Evolutionary conservation across 1,284 basidiomycete genomes (phyloP).

Genomic region (Chiua sp.): DNA sequence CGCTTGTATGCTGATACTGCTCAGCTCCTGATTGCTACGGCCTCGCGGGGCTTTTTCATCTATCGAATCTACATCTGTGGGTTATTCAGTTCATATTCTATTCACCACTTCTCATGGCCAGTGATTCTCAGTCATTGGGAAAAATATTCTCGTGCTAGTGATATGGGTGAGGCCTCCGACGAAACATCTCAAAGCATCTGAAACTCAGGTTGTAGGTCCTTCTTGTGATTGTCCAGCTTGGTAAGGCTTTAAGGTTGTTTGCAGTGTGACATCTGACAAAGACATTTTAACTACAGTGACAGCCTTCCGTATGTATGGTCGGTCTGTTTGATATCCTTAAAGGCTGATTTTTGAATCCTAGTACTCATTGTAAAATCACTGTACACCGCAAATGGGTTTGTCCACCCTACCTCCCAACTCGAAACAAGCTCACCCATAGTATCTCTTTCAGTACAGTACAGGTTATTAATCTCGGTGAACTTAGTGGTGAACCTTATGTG

Average conservation of each 20-base stretch:
- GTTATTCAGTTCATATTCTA: not conserved
- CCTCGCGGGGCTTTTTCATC: not conserved
- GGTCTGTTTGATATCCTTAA: not conserved
- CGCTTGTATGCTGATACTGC: not conserved
- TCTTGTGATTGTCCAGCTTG: conserved; percentile 1
- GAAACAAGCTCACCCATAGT: not conserved
- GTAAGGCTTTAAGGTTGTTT: not conserved
- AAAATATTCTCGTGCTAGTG: not conserved
- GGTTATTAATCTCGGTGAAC: not conserved
- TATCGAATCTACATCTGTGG: conserved; percentile 1
- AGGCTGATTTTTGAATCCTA: not conserved
- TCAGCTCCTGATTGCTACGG: not conserved
- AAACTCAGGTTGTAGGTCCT: conserved; percentile 3
- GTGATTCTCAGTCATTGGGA: not conserved
- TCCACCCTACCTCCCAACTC: not conserved
- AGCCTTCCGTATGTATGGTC: not conserved
- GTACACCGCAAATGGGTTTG: conserved; percentile 9
- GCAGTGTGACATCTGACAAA: not conserved
- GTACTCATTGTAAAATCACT: conserved; percentile 8
- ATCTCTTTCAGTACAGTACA: not conserved
- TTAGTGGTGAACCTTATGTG: not conserved
- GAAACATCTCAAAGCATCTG: no score
- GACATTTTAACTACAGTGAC: not conserved
- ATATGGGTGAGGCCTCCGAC: not conserved
- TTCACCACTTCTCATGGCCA: no score